phyloP scores from a whole-genome alignment of 345 rosid species.

The Odontarrhena argentea region DNA sequence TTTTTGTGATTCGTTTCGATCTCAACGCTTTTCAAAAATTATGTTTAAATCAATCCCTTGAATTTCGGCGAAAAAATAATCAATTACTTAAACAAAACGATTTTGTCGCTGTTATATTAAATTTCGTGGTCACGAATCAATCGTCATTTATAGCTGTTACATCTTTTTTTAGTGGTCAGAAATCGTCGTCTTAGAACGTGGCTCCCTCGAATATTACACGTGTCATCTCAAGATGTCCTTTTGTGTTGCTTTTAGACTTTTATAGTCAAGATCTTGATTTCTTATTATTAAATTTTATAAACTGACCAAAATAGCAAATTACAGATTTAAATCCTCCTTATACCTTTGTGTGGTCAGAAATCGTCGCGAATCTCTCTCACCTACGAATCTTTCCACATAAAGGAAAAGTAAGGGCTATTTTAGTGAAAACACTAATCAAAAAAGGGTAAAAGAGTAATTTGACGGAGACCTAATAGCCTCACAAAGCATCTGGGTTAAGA shows the following conservation, averaged over 20 bases:
- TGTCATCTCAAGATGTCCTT: not conserved
- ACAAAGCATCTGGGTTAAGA: constrained; percentile 20
- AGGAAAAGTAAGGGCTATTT: not conserved
- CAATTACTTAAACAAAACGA: not conserved
- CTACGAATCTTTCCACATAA: constrained; percentile 5
- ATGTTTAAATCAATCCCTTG: not conserved
- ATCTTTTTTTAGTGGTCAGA: constrained; percentile 30
- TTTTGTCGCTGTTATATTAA: not conserved
- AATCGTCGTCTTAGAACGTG: constrained; percentile 18
- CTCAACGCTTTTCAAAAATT: no score
- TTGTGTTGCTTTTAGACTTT: not conserved
- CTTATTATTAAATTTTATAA: not conserved
- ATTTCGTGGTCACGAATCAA: constrained; percentile 14
- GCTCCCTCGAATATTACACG: not conserved
- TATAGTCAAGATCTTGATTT: not conserved
- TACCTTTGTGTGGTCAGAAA: constrained; percentile 32
- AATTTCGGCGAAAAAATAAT: not conserved
- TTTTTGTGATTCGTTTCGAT: no score
- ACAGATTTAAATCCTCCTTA: constrained; percentile 5
- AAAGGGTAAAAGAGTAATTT: not conserved
- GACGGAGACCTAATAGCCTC: constrained; percentile 30
- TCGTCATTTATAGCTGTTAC: not conserved
- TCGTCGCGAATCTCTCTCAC: constrained; percentile 32
- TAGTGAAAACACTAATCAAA: not conserved
- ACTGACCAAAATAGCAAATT: constrained; percentile 8